These are phyloP conservation scores for Lentinula detonsa DNA, from an alignment of 768 basidiomycete genomes.

Conservation along the genomic window DNA sequence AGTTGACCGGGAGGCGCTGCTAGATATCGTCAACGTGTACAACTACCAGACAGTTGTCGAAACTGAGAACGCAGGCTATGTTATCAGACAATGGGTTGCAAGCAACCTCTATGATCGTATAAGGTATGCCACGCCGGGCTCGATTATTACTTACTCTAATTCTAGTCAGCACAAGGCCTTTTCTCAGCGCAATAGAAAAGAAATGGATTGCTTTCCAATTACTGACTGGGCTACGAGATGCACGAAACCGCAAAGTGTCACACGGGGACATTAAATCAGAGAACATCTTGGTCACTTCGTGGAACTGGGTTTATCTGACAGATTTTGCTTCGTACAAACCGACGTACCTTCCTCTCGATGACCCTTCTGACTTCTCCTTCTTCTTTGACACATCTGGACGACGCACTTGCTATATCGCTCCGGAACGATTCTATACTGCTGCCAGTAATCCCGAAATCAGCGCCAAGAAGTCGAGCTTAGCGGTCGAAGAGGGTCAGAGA, in stretches of 20 bases:
- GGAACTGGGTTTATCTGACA: slow-evolving; percentile 92
- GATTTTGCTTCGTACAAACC: slow-evolving; percentile 97
- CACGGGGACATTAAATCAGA: slow-evolving; percentile 98
- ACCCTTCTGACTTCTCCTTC: slow-evolving; percentile 96
- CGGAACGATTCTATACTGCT: slow-evolving; percentile 89
- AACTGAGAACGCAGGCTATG: slow-evolving; percentile 93
- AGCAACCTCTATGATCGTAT: slow-evolving; percentile 96
- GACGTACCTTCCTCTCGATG: slow-evolving; percentile 90
- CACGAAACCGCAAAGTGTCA: slow-evolving; percentile 79
- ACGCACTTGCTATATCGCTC: slow-evolving; percentile 93
- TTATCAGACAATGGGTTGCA: slow-evolving; percentile 91
- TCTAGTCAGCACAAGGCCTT: slow-evolving; percentile 80
- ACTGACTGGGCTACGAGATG: slow-evolving; percentile 76
- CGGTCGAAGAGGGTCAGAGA: slow-evolving; percentile 55
- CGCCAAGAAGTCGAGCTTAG: slow-evolving; percentile 54
- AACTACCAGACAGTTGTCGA: slow-evolving; percentile 87
- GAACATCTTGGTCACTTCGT: slow-evolving; percentile 93
- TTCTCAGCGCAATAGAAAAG: slow-evolving; percentile 88
- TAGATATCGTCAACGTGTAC: slow-evolving; percentile 84
- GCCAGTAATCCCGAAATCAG: slow-evolving; percentile 63
- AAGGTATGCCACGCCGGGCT: slow-evolving; percentile 49
- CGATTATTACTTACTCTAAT: neutral
- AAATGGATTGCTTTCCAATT: slow-evolving; percentile 98
- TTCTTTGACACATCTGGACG: slow-evolving; percentile 95
- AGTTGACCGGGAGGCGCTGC: slow-evolving; percentile 84